These are phyloP conservation scores for Alternaria panax DNA, from an alignment of 2,329 filamentous ascomycete genomes.

Conservation along the genomic window DNA sequence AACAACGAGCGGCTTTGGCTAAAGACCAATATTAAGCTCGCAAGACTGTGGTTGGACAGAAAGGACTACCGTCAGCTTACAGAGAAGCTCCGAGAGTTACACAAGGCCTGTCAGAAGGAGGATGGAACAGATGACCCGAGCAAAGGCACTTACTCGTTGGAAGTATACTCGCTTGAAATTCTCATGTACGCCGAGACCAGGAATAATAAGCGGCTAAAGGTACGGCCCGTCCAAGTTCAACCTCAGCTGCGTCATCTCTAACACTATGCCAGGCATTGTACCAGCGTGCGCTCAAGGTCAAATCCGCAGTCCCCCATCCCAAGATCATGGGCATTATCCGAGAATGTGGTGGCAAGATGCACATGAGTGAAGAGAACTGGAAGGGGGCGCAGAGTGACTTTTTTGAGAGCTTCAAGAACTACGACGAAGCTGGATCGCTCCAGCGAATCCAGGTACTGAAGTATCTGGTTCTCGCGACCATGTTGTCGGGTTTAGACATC, in stretches of 20 bases:
- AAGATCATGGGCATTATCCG: constrained; percentile 99
- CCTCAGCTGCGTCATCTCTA: constrained; percentile 31
- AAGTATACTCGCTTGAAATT: constrained; percentile 96
- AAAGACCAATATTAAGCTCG: constrained; percentile 97
- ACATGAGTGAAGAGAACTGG: constrained; percentile 99
- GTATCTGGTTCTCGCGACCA: constrained; percentile 93
- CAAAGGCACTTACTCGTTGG: constrained; percentile 95
- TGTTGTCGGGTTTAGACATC: constrained; percentile 98
- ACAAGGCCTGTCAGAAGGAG: constrained; percentile 84
- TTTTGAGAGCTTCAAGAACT: constrained; percentile 98
- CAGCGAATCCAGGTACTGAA: constrained; percentile 97
- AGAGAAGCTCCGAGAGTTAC: constrained; percentile 86
- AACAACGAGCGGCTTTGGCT: constrained; percentile 98
- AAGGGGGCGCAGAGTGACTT: constrained; percentile 96
- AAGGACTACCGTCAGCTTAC: constrained; percentile 84
- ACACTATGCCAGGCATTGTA: constrained; percentile 69
- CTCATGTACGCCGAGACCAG: constrained; percentile 97
- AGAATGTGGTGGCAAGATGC: constrained; percentile 99
- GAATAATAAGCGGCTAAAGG: constrained; percentile 97
- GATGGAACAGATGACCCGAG: constrained; percentile 90
- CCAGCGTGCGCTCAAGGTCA: constrained; percentile 86
- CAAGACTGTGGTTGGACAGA: constrained; percentile 87
- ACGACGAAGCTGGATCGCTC: constrained; percentile 95
- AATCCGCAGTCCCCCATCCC: constrained; percentile 96
- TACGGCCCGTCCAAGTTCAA: constrained; percentile 39